Evolutionary conservation across 495 filamentous ascomycete genomes (phyloP), one percentile per base, ranked within the genome.

Genomic region (Hypoxylon cercidicola): DNA sequence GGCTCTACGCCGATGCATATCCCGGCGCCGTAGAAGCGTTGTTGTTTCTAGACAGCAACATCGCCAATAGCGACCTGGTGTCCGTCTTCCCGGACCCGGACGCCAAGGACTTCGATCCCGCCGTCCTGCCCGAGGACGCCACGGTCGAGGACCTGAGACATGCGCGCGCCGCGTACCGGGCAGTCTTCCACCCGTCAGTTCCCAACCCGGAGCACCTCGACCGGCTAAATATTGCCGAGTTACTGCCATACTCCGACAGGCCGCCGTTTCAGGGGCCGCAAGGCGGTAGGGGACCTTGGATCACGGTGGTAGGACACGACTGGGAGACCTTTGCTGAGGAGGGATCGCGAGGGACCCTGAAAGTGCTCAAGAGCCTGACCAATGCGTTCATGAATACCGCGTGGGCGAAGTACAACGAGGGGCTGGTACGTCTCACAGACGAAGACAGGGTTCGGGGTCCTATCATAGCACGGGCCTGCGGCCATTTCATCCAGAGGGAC

Each of bases 401-500:
- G 4, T 89, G 87, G 87, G 71, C 74, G 3, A 39, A 20, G 46
- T 89, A 88, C 56, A 89, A 89, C 56, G 73, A 83, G 56, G 86
- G 81, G 0, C 68, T 90, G 37, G 72, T 69, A 4, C 70, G 70
- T 20, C 75, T 89, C 18, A 84, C 81, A 0, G 72, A 72, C 12
- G 49, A 54, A 5, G 74, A 73, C 20, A 74, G 68, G 39, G 76
- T 71, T 48, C 72, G 73, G 4, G 81, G 84, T 0, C 81, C 84
- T 5, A 62, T 87, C 11, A 78, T 82, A 45, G 87, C 87, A 0
- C 74, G 76, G 11, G 75, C 75, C 0, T 85, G 85, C 40, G 86
- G 87, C 0, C 86, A 89, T 68, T 89, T 89, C 64, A 79, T 89
- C 30, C 87, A 89, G 65, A 83, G 70, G 62, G 86, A 89, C 62